Percentiles rank a stretch among this genome's conserved stretches.
phyloP scores from a whole-genome alignment of 768 basidiomycete species.

The Austroboletus festivus region DNA sequence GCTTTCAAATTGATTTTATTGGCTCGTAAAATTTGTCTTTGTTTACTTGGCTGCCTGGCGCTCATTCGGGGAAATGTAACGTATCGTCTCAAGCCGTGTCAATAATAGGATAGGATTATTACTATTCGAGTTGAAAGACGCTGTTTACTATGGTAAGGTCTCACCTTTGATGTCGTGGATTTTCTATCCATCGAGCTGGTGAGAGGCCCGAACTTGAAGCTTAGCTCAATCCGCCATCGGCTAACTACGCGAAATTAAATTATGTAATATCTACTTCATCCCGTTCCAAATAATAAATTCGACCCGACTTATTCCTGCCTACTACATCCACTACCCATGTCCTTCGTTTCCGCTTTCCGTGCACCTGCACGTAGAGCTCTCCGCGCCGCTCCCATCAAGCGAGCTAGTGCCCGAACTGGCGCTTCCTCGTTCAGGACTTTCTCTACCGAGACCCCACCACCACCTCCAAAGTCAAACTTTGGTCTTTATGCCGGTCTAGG shows the following conservation, averaged over 20 bases:
- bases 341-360: conserved; percentile 48
- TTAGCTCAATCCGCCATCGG: not conserved
- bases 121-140: too few relatives aligned
- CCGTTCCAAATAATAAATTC: conserved; percentile 9
- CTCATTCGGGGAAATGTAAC: too few relatives aligned
- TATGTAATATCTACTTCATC: conserved; percentile 14
- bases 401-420: conserved; percentile 34
- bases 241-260: not conserved
- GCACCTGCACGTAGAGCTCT: conserved; percentile 47
- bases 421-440: conserved; percentile 50
- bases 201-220: too few relatives aligned
- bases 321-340: conserved; percentile 42
- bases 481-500: conserved; percentile 60
- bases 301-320: conserved; percentile 3
- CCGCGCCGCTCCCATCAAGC: conserved; percentile 25
- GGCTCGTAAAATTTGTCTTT: conserved; percentile 2
- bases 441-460: conserved; percentile 49
- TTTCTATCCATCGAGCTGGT: conserved; percentile 20
- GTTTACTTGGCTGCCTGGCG: not conserved
- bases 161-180: too few relatives aligned
- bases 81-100: too few relatives aligned
- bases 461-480: conserved; percentile 50
- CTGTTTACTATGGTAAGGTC: too few relatives aligned
- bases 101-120: too few relatives aligned
- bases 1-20: not conserved